Base-by-base conservation (phyloP, 768 basidiomycete genomes). In the Saitozyma podzolica region DNA sequence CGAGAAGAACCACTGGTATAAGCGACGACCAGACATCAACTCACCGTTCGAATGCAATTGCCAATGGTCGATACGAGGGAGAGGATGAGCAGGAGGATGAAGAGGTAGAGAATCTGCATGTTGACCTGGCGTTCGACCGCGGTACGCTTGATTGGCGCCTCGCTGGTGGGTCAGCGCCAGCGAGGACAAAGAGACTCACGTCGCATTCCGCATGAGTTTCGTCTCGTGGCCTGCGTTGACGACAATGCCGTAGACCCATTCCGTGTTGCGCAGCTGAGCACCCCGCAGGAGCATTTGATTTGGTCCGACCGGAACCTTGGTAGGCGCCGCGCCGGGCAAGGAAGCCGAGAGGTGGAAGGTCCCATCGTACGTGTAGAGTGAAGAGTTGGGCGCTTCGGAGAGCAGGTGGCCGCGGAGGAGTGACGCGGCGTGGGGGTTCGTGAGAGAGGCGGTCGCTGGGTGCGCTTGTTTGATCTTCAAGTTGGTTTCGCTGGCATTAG, bases 191-290 rank as follows among this genome's bases (percentile, higher is more conserved):
- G 14, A 42, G 0, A 83, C 91, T 82, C 74, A 93, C 92, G 94
- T 97, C 49, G 96, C 95, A 73, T 98, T 98, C 62, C 91, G 86
- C 92, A 98, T 94, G 43, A 99, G 80, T 80, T 99, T 99, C 17
- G 96, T 98, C 82, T 99, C 94, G 74, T 98, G 96, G 0, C 96
- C 96, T 0, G 93, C 95, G 70, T 92, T 97, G 48, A 98, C 89
- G 41, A 88, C 88, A 8, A 99, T 76, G 11, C 94, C 95, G 78
- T 97, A 98, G 39, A 90, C 85, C 96, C 96, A 99, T 9, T 89
- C 87, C 2, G 96, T 98, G 78, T 99, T 99, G 59, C 96, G 85
- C 60, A 99, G 78, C 77, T 99, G 96, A 39, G 96, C 94, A 0
- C 96, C 96, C 40, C 96, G 87, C 47, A 99, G 82, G 10, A 98